Percentiles rank a stretch among this genome's conserved stretches.
phyloP scores from a whole-genome alignment of 1,139 yeast species.

The Suhomyces yuchorum region DNA sequence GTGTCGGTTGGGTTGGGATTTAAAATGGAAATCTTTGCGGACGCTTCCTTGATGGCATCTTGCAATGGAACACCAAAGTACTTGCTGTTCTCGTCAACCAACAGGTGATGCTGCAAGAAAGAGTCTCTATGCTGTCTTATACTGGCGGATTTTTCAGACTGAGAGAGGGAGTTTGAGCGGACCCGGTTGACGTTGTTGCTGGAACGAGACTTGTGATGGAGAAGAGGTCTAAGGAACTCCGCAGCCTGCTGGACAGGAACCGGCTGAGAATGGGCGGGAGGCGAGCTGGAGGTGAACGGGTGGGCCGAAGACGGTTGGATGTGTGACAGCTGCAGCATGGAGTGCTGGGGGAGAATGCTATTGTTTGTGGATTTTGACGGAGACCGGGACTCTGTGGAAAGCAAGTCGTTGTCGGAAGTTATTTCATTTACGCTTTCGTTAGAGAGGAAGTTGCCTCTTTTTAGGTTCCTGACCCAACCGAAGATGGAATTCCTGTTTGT shows the following conservation, averaged over 20 bases:
- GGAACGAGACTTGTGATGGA: slow-evolving; percentile 53
- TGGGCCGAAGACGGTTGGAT: slow-evolving; percentile 10
- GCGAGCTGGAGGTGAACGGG: slow-evolving; percentile 13
- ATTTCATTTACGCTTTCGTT: slow-evolving; percentile 46
- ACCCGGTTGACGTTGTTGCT: slow-evolving; percentile 49
- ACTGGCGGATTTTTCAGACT: slow-evolving; percentile 34
- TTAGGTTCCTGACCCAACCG: slow-evolving; percentile 53
- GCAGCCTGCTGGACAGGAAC: slow-evolving; percentile 13
- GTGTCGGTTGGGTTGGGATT: slow-evolving; percentile 48
- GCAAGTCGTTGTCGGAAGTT: slow-evolving; percentile 34
- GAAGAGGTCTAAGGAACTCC: slow-evolving; percentile 49
- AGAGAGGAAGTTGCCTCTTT: slow-evolving; percentile 40
- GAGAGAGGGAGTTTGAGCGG: slow-evolving; percentile 40
- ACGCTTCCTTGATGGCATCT: slow-evolving; percentile 71
- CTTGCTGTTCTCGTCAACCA: slow-evolving; percentile 50
- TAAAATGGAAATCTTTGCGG: slow-evolving; percentile 70
- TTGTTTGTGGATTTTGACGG: slow-evolving; percentile 25
- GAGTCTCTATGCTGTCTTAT: slow-evolving; percentile 60
- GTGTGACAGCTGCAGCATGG: slow-evolving; percentile 10
- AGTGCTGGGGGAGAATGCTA: slow-evolving; percentile 16
- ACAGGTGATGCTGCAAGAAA: slow-evolving; percentile 48
- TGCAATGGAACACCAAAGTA: slow-evolving; percentile 87
- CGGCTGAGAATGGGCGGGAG: slow-evolving; percentile 15
- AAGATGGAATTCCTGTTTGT: slow-evolving; percentile 44
- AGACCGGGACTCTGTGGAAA: slow-evolving; percentile 27